Conservation (phyloP, 2,329 filamentous ascomycete genomes). For the Fusarium sp. region DNA sequence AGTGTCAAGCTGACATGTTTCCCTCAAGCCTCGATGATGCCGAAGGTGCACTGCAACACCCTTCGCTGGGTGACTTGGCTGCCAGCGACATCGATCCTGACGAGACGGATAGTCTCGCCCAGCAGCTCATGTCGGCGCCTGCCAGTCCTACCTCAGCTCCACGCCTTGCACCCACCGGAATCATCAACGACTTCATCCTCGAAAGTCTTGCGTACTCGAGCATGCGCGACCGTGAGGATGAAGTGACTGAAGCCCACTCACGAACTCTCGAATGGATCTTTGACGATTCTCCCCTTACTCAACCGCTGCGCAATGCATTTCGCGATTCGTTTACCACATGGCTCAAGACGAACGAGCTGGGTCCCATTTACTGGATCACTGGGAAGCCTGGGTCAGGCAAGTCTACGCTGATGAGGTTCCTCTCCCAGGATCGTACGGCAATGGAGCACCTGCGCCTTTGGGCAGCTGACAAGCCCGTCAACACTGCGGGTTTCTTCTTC, state of each 20-base stretch:
- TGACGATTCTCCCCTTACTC: neutral
- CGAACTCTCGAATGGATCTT: slow-evolving; percentile 55
- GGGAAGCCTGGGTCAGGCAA: slow-evolving; percentile 61
- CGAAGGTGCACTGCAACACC: neutral
- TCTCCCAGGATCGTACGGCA: slow-evolving; percentile 42
- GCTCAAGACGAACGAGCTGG: slow-evolving; percentile 37
- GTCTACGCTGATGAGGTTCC: slow-evolving; percentile 57
- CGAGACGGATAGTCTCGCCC: neutral
- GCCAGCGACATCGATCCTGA: neutral
- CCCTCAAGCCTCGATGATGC: neutral
- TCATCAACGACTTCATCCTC: slow-evolving; percentile 48
- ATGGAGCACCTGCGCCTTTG: slow-evolving; percentile 39
- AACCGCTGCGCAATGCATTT: slow-evolving; percentile 5
- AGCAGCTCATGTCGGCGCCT: neutral
- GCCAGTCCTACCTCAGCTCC: neutral
- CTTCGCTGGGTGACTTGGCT: neutral
- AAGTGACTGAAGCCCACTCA: slow-evolving; percentile 46
- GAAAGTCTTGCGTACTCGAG: slow-evolving; percentile 48
- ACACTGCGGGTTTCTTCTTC: slow-evolving; percentile 57
- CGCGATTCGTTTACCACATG: slow-evolving; percentile 43
- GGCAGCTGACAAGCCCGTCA: slow-evolving; percentile 42
- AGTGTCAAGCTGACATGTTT: neutral
- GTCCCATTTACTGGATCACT: slow-evolving; percentile 51
- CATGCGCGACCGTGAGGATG: slow-evolving; percentile 48
- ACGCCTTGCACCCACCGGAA: slow-evolving; percentile 26